Evolutionary conservation across 2,329 filamentous ascomycete species (phyloP), one percentile per base, ranked within the genome.

Genomic region (Zalaria obscura): DNA sequence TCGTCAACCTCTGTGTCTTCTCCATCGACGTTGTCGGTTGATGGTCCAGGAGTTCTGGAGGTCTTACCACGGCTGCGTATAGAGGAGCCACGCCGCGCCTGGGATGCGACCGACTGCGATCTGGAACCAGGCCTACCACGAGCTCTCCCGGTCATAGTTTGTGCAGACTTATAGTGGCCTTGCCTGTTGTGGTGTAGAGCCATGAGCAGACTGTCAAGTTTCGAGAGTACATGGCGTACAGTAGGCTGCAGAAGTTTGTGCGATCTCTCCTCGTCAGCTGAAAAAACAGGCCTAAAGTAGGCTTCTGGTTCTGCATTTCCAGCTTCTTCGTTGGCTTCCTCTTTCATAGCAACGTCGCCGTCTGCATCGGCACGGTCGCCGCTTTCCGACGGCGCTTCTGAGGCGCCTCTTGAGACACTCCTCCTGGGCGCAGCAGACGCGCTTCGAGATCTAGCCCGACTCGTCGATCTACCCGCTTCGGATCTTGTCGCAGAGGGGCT

Each of bases 241-340:
- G 75, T 70, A 0, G 86, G 84, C 0, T 71, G 70, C 10, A 94
- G 64, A 4, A 93, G 65, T 2, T 61, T 56, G 44, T 71, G 66
- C 0, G 84, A 83, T 38, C 68, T 56, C 2, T 82, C 77, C 49
- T 93, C 86, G 50, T 93, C 80, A 1, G 76, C 71, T 5, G 81
- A 72, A 4, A 84, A 60, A 2, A 70, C 66, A 0, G 82, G 75
- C 7, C 60, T 57, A 29, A 66, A 63, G 11, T 32, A 32, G 7
- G 32, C 5, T 25, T 42, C 39, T 9, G 34, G 10, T 11, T 35
- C 33, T 46, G 52, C 11, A 5, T 40, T 43, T 35, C 40, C 34
- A 3, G 40, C 35, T 8, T 35, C 39, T 5, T 47, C 42, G 5
- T 4, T 25, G 27, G 27, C 35, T 25, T 45, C 29, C 5, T 41